Evolutionary conservation across 805 yeast genomes (phyloP), one percentile per base, ranked within the genome.

Genomic region (Yarrowia sp.): DNA sequence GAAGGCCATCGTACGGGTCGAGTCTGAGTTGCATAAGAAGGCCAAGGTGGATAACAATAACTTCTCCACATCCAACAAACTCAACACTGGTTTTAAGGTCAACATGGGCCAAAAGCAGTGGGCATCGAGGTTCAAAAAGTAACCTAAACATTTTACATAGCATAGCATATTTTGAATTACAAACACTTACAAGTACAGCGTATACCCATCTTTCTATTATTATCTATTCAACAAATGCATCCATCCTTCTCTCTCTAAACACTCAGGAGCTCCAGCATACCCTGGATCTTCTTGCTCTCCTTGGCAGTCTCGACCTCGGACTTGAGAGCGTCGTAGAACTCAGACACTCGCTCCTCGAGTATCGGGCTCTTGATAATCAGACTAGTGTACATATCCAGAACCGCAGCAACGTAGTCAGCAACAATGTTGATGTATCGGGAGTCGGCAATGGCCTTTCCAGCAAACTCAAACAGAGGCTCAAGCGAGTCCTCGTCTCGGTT

Each of bases 401-500:
- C 80, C 43, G 85, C 85, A 1, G 85, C 86, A 57, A 89, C 72
- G 77, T 85, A 89, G 73, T 89, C 95, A 32, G 89, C 83, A 14
- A 87, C 80, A 39, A 86, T 78, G 65, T 79, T 80, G 47, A 86
- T 79, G 61, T 88, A 84, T 71, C 96, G 81, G 9, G 90, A 87
- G 73, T 95, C 97, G 70, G 88, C 92, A 57, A 95, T 81, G 8
- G 81, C 79, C 74, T 85, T 87, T 41, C 84, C 77, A 68, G 90
- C 86, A 97, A 98, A 95, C 66, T 86, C 86, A 58, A 95, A 76
- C 48, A 95, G 77, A 9, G 98, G 98, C 73, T 92, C 95, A 67
- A 95, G 78, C 13, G 90, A 81, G 9, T 87, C 84, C 75, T 92
- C 98, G 74, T 92, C 98, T 69, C 97, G 85, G 39, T 89, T 89